Evolutionary conservation across 2,329 filamentous ascomycete species (phyloP).

Genomic region (Dissoconium aciculare): DNA sequence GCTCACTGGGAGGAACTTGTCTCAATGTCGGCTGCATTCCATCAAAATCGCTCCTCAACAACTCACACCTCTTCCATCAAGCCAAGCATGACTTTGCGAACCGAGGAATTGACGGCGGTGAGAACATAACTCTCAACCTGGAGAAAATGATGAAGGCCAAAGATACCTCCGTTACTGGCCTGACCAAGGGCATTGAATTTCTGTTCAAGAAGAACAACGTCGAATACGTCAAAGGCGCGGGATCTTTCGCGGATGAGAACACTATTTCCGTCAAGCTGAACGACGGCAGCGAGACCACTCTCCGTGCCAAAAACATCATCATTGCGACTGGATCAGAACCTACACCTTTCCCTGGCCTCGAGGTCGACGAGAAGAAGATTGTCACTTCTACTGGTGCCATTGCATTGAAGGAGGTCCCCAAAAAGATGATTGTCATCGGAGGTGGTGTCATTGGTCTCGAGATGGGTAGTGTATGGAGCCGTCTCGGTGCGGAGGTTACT

Average conservation of each 20-base stretch:
- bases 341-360: conserved; percentile 88
- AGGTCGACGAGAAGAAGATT: conserved; percentile 94
- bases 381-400: conserved; percentile 93
- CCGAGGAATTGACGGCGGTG: conserved; percentile 91
- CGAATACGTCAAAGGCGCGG: conserved; percentile 91
- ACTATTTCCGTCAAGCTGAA: conserved; percentile 42
- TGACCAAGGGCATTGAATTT: conserved; percentile 97
- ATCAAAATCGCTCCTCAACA: conserved; percentile 98
- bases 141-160: conserved; percentile 97
- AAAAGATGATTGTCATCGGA: conserved; percentile 94
- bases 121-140: conserved; percentile 83
- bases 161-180: conserved; percentile 69
- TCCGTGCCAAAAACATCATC: conserved; percentile 91
- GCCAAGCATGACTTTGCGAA: conserved; percentile 67
- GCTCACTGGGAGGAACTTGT: conserved; percentile 86
- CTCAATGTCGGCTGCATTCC: conserved; percentile 98
- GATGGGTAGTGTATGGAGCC: conserved; percentile 95
- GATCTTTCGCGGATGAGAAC: conserved; percentile 54
- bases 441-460: conserved; percentile 97
- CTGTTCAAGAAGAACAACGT: conserved; percentile 99
- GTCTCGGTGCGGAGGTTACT: conserved; percentile 84
- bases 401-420: conserved; percentile 74
- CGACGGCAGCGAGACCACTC: conserved; percentile 77
- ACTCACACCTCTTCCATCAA: conserved; percentile 97
- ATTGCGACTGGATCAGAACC: conserved; percentile 93